These are phyloP conservation scores for Umbelopsis vinacea DNA, from an alignment of 192 early-diverging fungal genomes.

Conservation along the genomic window DNA sequence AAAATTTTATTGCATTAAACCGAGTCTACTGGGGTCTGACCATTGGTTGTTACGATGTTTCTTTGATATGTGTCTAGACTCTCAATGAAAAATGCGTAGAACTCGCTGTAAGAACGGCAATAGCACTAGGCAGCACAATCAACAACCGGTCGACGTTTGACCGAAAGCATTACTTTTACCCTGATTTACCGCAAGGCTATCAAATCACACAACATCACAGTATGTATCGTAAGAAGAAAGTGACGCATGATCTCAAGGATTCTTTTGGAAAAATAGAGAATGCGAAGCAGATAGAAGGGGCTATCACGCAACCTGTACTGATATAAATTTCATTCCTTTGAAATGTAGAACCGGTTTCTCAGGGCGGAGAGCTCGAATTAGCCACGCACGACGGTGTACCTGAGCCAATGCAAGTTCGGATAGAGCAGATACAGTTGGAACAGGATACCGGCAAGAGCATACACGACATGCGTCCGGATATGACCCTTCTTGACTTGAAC, in stretches of 20 bases:
- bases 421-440: conserved; percentile 90
- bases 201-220: conserved; percentile 92
- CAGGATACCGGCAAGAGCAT: conserved; percentile 92
- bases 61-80: conserved; percentile 34
- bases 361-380: conserved; percentile 67
- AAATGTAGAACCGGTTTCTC: conserved; percentile 71
- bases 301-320: not conserved
- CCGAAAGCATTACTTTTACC: conserved; percentile 96
- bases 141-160: conserved; percentile 78
- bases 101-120: conserved; percentile 72
- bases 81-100: conserved; percentile 77
- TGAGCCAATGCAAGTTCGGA: conserved; percentile 56
- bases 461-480: conserved; percentile 60
- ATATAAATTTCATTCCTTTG: not conserved
- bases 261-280: too few species aligned
- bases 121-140: conserved; percentile 71
- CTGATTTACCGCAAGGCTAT: conserved; percentile 90
- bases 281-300: not conserved
- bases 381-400: conserved; percentile 62
- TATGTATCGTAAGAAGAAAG: conserved; percentile 14
- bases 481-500: conserved; percentile 83
- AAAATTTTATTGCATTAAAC: not conserved
- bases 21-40: not conserved
- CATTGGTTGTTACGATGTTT: not conserved
- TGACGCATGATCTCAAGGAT: too few species aligned